A percentile compares a stretch with the other conserved stretches of the same genome.
Conservation (phyloP, 768 basidiomycete species). For the Austroboletus eburneus region DNA sequence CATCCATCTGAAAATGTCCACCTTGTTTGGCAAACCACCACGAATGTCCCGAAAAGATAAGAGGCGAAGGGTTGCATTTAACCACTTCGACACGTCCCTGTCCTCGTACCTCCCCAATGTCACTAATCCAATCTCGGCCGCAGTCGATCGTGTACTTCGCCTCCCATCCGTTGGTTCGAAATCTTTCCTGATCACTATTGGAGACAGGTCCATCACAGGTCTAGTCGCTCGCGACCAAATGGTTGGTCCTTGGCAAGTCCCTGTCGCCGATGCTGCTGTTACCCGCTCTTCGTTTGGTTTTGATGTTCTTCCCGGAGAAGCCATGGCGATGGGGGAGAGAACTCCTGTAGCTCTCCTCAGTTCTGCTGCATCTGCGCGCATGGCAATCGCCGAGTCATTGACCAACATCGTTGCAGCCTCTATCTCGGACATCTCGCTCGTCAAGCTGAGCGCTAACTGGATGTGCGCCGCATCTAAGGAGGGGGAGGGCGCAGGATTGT, state of each 20-base stretch:
- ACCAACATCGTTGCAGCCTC: slow-evolving; percentile 86
- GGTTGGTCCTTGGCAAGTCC: slow-evolving; percentile 99
- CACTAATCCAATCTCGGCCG: slow-evolving; percentile 51
- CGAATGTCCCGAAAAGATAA: slow-evolving; percentile 77
- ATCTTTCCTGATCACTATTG: slow-evolving; percentile 97
- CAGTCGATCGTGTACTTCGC: slow-evolving; percentile 77
- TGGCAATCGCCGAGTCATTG: slow-evolving; percentile 93
- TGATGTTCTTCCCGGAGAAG: slow-evolving; percentile 78
- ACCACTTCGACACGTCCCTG: slow-evolving; percentile 70
- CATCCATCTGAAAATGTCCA: slow-evolving; percentile 89
- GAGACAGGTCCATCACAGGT: slow-evolving; percentile 91
- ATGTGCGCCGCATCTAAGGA: slow-evolving; percentile 93
- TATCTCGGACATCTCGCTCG: slow-evolving; percentile 59
- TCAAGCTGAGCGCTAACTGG: slow-evolving; percentile 99
- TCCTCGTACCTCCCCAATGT: slow-evolving; percentile 54
- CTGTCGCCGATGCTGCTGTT: slow-evolving; percentile 95
- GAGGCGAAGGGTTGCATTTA: slow-evolving; percentile 38
- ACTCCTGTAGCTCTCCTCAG: slow-evolving; percentile 87
- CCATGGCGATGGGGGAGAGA: slow-evolving; percentile 98
- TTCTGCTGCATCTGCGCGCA: slow-evolving; percentile 88
- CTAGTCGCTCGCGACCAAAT: slow-evolving; percentile 96
- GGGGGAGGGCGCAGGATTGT: slow-evolving; percentile 86
- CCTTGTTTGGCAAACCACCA: slow-evolving; percentile 94
- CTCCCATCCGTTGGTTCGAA: slow-evolving; percentile 94
- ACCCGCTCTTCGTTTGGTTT: slow-evolving; percentile 96